A percentile compares a stretch with the other conserved stretches of the same genome.
phyloP scores from a whole-genome alignment of 768 basidiomycete species.

The Peribolospora kevripleyi region DNA sequence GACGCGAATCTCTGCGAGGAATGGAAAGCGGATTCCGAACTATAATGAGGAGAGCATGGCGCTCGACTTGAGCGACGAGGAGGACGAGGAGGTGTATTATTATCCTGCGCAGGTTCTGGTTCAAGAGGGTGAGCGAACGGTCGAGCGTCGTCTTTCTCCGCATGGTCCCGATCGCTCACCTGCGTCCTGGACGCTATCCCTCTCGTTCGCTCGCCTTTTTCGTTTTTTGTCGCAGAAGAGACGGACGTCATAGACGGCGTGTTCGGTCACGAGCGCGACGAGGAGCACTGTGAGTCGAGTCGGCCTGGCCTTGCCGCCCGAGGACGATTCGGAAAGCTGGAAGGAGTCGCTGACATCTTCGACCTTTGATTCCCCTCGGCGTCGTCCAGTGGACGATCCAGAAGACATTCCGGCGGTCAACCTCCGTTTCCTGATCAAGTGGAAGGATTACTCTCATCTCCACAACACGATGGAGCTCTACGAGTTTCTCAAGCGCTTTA shows the following conservation, averaged over 20 bases:
- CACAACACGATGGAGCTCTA: constrained; percentile 99
- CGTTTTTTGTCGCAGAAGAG: background rate
- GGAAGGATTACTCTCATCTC: constrained; percentile 92
- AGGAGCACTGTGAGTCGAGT: constrained; percentile 31
- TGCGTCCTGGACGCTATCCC: too few species aligned
- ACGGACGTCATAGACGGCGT: constrained; percentile 70
- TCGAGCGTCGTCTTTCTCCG: background rate
- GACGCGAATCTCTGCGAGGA: constrained; percentile 7
- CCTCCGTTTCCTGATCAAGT: constrained; percentile 78
- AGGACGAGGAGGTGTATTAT: constrained; percentile 7
- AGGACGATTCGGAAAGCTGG: constrained; percentile 41
- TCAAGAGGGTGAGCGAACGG: constrained; percentile 4
- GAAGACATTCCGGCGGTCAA: constrained; percentile 8
- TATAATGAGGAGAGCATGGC: constrained; percentile 13
- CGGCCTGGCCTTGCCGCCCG: constrained; percentile 29
- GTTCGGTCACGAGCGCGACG: constrained; percentile 62
- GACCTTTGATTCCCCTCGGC: background rate
- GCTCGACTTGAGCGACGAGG: constrained; percentile 11
- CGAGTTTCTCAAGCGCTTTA: constrained; percentile 82
- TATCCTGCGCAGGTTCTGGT: constrained; percentile 3
- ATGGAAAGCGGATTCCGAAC: constrained; percentile 12
- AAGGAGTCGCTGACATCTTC: constrained; percentile 13
- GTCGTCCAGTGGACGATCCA: constrained; percentile 2
- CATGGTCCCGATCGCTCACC: background rate
- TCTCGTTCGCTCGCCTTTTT: too few species aligned